Evolutionary conservation across 352 stramenopile genomes (phyloP).

Genomic region (Phytopythium cucurbitacearum): DNA sequence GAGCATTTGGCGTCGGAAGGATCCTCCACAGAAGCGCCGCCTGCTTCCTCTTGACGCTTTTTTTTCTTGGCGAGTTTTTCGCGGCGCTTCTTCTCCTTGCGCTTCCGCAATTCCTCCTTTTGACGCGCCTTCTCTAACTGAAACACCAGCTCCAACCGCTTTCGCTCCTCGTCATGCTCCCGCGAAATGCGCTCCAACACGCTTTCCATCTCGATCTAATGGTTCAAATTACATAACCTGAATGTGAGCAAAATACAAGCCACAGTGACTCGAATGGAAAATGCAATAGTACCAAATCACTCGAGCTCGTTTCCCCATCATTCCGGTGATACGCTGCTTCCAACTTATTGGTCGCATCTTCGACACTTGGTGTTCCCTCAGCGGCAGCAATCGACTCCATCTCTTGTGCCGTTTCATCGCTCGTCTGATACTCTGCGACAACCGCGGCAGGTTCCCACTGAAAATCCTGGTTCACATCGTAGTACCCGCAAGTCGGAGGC

Average conservation of each 20-base stretch:
- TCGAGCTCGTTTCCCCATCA: not conserved
- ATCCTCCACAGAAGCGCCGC: not conserved
- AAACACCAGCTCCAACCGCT: constrained; percentile 55
- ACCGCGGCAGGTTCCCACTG: constrained; percentile 8
- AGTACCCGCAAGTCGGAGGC: constrained; percentile 44
- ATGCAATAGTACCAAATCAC: not conserved
- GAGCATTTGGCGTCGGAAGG: not conserved
- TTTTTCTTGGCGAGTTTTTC: constrained; percentile 51
- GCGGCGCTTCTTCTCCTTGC: constrained; percentile 59
- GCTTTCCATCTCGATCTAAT: constrained; percentile 51
- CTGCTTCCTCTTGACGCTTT: constrained; percentile 16
- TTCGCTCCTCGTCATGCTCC: constrained; percentile 62
- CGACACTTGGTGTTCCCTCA: not conserved
- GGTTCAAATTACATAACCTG: not conserved
- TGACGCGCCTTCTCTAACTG: constrained; percentile 62
- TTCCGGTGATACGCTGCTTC: not conserved
- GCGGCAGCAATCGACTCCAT: not conserved
- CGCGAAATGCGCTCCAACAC: constrained; percentile 57
- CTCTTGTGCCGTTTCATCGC: not conserved
- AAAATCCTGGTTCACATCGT: constrained; percentile 60
- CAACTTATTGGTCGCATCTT: constrained; percentile 3
- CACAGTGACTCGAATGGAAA: not conserved
- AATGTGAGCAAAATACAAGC: not conserved
- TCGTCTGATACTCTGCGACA: not conserved
- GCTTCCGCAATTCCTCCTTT: constrained; percentile 58